Percentiles rank a stretch among this genome's conserved stretches.
Evolutionary conservation across 352 stramenopile genomes (phyloP).

Genomic region (Globisporangium rhizosaccharum): DNA sequence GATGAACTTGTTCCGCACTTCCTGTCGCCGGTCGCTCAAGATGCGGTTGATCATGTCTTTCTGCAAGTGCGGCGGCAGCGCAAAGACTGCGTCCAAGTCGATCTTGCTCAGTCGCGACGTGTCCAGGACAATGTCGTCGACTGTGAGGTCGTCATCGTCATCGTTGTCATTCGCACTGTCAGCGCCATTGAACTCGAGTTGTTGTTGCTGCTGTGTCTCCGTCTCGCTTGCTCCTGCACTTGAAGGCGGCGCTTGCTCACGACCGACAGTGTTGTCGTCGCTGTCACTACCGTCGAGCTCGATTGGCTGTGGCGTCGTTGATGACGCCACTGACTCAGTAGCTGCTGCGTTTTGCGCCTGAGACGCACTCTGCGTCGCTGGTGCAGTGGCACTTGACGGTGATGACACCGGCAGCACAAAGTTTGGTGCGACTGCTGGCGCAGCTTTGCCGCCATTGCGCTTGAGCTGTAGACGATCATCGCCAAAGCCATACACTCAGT

Average conservation of each 20-base stretch:
- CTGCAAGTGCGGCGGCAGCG: slow-evolving; percentile 82
- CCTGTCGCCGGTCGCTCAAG: slow-evolving; percentile 77
- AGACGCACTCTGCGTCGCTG: too few species aligned
- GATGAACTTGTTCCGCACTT: slow-evolving; percentile 94
- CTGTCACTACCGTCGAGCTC: slow-evolving; percentile 5
- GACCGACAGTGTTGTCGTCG: not conserved
- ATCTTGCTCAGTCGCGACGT: slow-evolving; percentile 58
- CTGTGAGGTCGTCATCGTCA: slow-evolving; percentile 35
- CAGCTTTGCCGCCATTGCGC: slow-evolving; percentile 34
- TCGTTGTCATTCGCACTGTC: slow-evolving; percentile 9
- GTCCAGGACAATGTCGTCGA: slow-evolving; percentile 61
- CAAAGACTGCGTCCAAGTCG: slow-evolving; percentile 84
- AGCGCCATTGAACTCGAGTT: not conserved
- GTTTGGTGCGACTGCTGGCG: slow-evolving; percentile 40
- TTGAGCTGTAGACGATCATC: slow-evolving; percentile 28
- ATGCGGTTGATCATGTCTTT: slow-evolving; percentile 93
- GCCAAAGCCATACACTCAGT: not conserved
- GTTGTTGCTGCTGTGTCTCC: not conserved
- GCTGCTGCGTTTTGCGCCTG: not conserved
- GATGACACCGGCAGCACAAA: slow-evolving; percentile 35
- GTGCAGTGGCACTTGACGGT: too few species aligned
- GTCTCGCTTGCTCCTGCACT: not conserved
- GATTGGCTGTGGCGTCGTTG: not conserved
- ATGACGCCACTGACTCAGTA: not conserved
- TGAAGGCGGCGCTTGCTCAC: too few species aligned